Evolutionary conservation across 306 rosid genomes (phyloP).

Genomic region (Argentina anserina): DNA sequence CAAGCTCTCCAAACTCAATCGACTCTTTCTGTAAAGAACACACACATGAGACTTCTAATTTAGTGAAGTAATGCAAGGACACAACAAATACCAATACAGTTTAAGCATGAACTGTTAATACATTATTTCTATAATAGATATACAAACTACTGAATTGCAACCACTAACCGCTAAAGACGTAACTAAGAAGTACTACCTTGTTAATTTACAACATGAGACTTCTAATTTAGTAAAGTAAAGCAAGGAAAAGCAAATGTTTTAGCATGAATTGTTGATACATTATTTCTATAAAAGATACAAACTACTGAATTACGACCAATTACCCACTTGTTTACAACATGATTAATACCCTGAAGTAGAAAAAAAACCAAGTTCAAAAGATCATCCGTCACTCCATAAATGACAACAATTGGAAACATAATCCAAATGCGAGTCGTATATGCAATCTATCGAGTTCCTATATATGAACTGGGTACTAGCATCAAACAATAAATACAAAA

Average conservation of each 20-base stretch:
- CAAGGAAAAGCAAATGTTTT: too few relatives aligned
- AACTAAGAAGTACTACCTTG: neutral
- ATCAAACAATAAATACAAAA: too few relatives aligned
- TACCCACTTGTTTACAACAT: too few relatives aligned
- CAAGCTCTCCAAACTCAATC: constrained; percentile 82
- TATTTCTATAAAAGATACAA: too few relatives aligned
- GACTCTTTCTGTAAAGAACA: constrained; percentile 56
- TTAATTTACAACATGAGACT: too few relatives aligned
- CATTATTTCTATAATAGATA: neutral
- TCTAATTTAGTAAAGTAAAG: too few relatives aligned
- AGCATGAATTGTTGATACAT: too few relatives aligned
- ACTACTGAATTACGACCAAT: too few relatives aligned
- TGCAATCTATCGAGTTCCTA: too few relatives aligned
- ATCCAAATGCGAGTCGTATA: too few relatives aligned
- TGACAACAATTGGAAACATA: neutral
- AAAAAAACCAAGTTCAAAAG: neutral
- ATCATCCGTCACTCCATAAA: neutral
- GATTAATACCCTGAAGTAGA: neutral
- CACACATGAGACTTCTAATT: neutral
- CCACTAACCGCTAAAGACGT: neutral
- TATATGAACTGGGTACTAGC: too few relatives aligned
- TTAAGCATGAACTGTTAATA: neutral
- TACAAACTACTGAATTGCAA: neutral
- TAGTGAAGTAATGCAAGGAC: neutral
- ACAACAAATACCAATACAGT: neutral